These are phyloP conservation scores for Chrysanthemum seticuspe DNA, from an alignment of 129 eudicot genomes.

Conservation along the genomic window DNA sequence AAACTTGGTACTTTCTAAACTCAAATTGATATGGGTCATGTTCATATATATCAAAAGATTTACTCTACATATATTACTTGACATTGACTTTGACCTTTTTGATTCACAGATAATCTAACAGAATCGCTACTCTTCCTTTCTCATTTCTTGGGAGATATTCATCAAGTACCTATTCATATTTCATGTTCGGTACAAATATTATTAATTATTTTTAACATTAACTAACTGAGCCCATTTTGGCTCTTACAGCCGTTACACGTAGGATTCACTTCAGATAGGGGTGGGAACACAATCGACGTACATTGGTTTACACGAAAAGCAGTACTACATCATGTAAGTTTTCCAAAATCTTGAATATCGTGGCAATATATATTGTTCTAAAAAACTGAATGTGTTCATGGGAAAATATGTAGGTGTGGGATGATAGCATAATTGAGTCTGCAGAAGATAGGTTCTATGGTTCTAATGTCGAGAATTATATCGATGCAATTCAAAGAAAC, in stretches of 20 bases:
- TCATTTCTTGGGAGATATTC: constrained; percentile 88
- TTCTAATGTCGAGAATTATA: constrained; percentile 45
- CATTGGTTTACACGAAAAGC: constrained; percentile 87
- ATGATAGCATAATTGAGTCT: constrained; percentile 73
- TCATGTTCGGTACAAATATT: neutral
- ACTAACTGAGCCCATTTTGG: neutral
- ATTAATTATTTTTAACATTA: neutral
- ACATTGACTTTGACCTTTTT: constrained; percentile 1
- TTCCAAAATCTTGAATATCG: neutral
- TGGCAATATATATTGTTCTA: neutral
- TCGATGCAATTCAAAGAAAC: constrained; percentile 61
- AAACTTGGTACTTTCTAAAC: neutral
- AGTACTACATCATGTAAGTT: constrained; percentile 81
- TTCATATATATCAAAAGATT: neutral
- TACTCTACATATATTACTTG: neutral
- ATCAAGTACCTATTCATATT: constrained; percentile 50
- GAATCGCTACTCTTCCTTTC: constrained; percentile 87
- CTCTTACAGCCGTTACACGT: constrained; percentile 78
- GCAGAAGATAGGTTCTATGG: constrained; percentile 60
- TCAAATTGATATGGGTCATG: constrained; percentile 10
- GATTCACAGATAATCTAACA: constrained; percentile 71
- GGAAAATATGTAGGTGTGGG: too few species aligned
- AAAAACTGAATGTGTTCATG: neutral
- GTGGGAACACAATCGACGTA: constrained; percentile 82
- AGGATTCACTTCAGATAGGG: constrained; percentile 78